phyloP scores from a whole-genome alignment of 257 asterid species.

The Echites panduratus region DNA sequence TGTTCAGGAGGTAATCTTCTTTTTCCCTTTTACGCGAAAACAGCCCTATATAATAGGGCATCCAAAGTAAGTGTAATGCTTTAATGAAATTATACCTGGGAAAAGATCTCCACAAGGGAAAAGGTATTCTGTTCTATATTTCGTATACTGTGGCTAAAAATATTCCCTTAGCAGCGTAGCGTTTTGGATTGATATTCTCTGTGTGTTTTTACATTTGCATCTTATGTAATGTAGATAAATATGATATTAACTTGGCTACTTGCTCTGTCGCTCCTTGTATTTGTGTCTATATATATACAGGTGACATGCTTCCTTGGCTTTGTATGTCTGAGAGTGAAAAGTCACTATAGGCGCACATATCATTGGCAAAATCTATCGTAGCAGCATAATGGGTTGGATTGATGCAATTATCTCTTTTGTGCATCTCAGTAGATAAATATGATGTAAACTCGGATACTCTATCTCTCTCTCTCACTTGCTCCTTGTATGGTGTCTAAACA shows the following conservation, averaged over 20 bases:
- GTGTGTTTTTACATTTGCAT: no score
- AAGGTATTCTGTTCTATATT: background rate
- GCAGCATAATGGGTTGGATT: background rate
- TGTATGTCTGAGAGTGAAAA: no score
- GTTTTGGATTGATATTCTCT: no score
- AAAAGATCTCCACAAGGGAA: background rate
- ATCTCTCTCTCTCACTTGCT: background rate
- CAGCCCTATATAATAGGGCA: background rate
- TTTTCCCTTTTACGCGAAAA: background rate
- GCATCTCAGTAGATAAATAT: background rate
- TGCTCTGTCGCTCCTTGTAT: no score
- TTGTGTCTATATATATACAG: no score
- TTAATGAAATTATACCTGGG: background rate
- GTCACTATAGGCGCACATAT: no score
- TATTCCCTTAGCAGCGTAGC: no score
- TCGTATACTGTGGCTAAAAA: background rate
- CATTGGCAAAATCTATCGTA: background rate
- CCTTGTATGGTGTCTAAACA: background rate
- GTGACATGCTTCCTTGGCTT: no score
- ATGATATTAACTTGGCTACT: no score
- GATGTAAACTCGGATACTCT: background rate
- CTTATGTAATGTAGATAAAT: no score
- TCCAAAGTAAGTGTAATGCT: background rate
- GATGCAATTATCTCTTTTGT: no score
- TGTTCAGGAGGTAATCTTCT: constrained; percentile 74